These are phyloP conservation scores for Mortierella claussenii DNA, from an alignment of 192 early-diverging fungal species.

Conservation along the genomic window DNA sequence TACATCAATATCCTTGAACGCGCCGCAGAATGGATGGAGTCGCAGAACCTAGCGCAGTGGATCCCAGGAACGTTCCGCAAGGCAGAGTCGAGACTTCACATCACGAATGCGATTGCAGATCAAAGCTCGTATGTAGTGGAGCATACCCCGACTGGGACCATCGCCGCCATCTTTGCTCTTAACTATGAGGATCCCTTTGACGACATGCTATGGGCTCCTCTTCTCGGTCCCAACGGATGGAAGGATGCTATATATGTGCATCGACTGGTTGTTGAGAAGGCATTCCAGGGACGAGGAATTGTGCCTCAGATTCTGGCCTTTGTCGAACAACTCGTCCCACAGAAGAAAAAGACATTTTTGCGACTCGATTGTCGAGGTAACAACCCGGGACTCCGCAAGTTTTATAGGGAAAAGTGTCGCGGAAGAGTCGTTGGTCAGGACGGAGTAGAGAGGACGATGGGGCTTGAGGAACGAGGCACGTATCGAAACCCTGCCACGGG, in stretches of 20 bases:
- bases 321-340: slow-evolving; percentile 17
- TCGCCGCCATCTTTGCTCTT: slow-evolving; percentile 46
- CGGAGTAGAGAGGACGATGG: slow-evolving; percentile 8
- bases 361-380: slow-evolving; percentile 44
- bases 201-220: slow-evolving; percentile 42
- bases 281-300: slow-evolving; percentile 32
- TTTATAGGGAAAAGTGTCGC: slow-evolving; percentile 44
- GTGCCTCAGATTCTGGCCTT: slow-evolving; percentile 31
- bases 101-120: slow-evolving; percentile 18
- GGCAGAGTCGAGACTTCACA: slow-evolving; percentile 11
- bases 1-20: slow-evolving; percentile 49
- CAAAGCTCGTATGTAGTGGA: slow-evolving; percentile 35
- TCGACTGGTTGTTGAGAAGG: slow-evolving; percentile 39
- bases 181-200: slow-evolving; percentile 50
- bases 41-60: slow-evolving; percentile 38
- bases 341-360: slow-evolving; percentile 12
- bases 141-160: slow-evolving; percentile 1
- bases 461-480: slow-evolving; percentile 31
- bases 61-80: slow-evolving; percentile 47
- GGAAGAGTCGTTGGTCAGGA: slow-evolving; percentile 4
- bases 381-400: slow-evolving; percentile 35
- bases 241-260: slow-evolving; percentile 48
- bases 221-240: slow-evolving; percentile 20
- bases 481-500: slow-evolving; percentile 45
- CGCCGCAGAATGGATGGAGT: slow-evolving; percentile 49